Evolutionary conservation across 1,139 yeast genomes (phyloP).

Genomic region (Pneumocystis wakefieldiae): DNA sequence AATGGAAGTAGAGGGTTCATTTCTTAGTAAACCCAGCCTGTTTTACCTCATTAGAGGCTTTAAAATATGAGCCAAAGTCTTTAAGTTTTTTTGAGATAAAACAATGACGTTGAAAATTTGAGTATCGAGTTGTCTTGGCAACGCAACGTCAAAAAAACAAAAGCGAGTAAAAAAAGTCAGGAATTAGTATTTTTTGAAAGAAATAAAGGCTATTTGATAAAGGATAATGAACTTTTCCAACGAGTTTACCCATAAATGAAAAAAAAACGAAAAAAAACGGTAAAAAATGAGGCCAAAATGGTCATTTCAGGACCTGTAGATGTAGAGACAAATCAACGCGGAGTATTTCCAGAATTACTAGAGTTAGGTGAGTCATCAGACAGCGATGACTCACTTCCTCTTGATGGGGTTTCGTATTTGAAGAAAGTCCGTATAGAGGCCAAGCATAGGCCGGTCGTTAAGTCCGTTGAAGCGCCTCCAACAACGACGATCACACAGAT

Average conservation of each 20-base stretch:
- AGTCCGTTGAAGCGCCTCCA: not conserved
- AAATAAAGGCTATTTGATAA: too few species aligned
- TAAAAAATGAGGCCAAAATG: not conserved
- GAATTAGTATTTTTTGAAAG: too few species aligned
- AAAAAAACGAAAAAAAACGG: not conserved
- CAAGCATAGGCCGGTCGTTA: slow-evolving; percentile 1
- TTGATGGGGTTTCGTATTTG: slow-evolving; percentile 16
- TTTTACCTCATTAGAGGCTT: not conserved
- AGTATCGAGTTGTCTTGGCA: too few species aligned
- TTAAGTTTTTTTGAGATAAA: too few species aligned
- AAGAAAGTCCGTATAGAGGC: slow-evolving; percentile 14
- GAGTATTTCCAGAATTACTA: slow-evolving; percentile 3
- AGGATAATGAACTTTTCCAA: not conserved
- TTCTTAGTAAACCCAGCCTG: not conserved
- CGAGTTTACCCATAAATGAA: not conserved
- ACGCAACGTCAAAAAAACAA: too few species aligned
- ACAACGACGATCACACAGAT: not conserved
- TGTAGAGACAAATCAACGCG: slow-evolving; percentile 4
- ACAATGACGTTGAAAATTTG: too few species aligned
- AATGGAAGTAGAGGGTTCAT: not conserved
- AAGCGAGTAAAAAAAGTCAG: too few species aligned
- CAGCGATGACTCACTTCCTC: slow-evolving; percentile 8
- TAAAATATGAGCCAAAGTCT: not conserved
- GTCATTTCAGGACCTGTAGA: not conserved
- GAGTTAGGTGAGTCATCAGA: not conserved